Evolutionary conservation across 495 filamentous ascomycete species (phyloP).

Genomic region (Aspergillus campestris): DNA sequence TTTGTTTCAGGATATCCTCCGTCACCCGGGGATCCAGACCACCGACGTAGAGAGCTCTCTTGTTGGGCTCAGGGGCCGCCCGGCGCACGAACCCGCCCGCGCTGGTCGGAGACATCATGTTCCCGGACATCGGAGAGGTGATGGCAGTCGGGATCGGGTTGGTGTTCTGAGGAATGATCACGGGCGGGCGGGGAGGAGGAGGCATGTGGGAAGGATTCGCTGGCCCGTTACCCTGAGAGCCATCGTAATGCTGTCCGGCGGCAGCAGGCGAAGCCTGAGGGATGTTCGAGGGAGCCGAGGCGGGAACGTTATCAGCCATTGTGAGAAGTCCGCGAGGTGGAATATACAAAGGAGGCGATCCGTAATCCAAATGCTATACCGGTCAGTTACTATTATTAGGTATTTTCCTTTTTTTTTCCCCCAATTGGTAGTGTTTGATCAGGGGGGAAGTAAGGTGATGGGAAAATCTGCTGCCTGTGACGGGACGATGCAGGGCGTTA

Average conservation of each 20-base stretch:
- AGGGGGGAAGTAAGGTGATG: conserved; percentile 11
- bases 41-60: conserved; percentile 93
- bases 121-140: conserved; percentile 72
- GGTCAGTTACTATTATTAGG: conserved; percentile 2
- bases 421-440: conserved; percentile 8
- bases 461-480: conserved; percentile 12
- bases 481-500: conserved; percentile 21
- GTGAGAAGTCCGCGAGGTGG: conserved; percentile 18
- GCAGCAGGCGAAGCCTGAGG: conserved; percentile 60
- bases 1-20: conserved; percentile 93
- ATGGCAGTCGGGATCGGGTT: conserved; percentile 94
- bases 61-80: conserved; percentile 95
- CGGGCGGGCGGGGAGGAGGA: conserved; percentile 78
- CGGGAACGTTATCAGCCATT: conserved; percentile 62
- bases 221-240: conserved; percentile 54
- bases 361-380: conserved; percentile 12
- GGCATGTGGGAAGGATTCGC: conserved; percentile 71
- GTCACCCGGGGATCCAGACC: conserved; percentile 92
- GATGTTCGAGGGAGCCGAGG: conserved; percentile 44
- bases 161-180: conserved; percentile 91
- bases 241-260: conserved; percentile 63
- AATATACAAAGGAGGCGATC: conserved; percentile 15
- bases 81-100: conserved; percentile 78
- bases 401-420: too few species aligned
- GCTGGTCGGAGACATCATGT: conserved; percentile 74